Conservation (phyloP, 2,329 filamentous ascomycete genomes). For the Fusarium nurragi region DNA sequence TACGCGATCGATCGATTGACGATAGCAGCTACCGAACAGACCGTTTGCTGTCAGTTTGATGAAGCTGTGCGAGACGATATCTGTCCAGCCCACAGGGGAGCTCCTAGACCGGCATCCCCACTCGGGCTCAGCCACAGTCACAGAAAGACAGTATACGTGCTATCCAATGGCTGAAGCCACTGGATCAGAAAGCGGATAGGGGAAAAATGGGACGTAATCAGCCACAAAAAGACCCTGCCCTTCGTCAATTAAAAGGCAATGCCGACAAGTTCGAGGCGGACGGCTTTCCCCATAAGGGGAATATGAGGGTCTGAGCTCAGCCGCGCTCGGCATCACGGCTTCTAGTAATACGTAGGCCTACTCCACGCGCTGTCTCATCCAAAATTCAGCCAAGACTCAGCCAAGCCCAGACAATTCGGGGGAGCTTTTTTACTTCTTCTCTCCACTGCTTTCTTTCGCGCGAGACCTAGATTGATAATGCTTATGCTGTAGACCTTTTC, state of each 20-base stretch:
- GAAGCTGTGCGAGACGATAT: constrained; percentile 33
- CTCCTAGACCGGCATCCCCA: constrained; percentile 27
- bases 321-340: constrained; percentile 46
- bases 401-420: constrained; percentile 28
- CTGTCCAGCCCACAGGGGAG: constrained; percentile 31
- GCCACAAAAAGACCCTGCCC: constrained; percentile 41
- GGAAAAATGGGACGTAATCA: constrained; percentile 21
- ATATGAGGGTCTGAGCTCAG: constrained; percentile 38
- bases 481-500: constrained; percentile 27
- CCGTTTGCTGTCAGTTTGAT: background rate
- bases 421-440: constrained; percentile 10
- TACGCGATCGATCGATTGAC: constrained; percentile 2
- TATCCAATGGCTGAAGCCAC: constrained; percentile 13
- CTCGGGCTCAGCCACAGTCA: constrained; percentile 20
- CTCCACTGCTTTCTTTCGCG: constrained; percentile 15
- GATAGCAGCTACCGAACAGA: background rate
- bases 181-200: constrained; percentile 15
- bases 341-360: constrained; percentile 41
- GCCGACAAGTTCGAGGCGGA: constrained; percentile 15
- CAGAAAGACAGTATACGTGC: constrained; percentile 3
- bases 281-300: constrained; percentile 33
- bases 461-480: constrained; percentile 31
- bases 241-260: constrained; percentile 18
- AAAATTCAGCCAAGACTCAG: constrained; percentile 37
- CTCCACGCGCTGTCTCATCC: constrained; percentile 42